Evolutionary conservation across 768 basidiomycete species (phyloP), one percentile per base, ranked within the genome.

Genomic region (Lactarius psammicola): DNA sequence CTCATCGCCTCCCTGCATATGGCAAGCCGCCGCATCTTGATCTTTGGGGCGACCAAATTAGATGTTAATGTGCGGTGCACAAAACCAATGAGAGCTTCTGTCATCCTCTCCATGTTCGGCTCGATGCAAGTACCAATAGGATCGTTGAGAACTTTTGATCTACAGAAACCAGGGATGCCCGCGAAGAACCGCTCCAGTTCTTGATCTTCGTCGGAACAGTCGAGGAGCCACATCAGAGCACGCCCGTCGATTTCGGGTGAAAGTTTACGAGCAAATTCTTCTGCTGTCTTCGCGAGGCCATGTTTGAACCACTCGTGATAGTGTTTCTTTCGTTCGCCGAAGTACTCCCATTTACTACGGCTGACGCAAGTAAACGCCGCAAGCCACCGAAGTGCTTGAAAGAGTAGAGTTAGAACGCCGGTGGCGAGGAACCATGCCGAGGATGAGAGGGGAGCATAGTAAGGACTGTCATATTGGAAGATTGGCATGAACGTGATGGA

Each of bases 401-500:
- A 51, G 23, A 40, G 40, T 40, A 40, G 40, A 40, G 17, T 18
- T 18, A 40, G 17, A 17, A 17, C 40, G 40, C 40, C 40, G 40
- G 40, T 40, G 17, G 6, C 15, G 40, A 40, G 17, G 51, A 23
- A 15, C 51, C n/a, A 28, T 11, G 28, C 10, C 51, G 28, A 53
- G 51, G 23, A 15, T 23, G 51, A 23, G 51, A 53, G 28, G 23
- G 28, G 28, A 6, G 40, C 17, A 40, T 40, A 40, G 17, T 40
- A 40, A 18, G 40, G 40, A 8, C 40, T 40, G 17, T 40, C 17
- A 18, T 40, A 40, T 40, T 17, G 40, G 40, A 40, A 7, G 40
- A 40, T 15, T 11, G 59, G 59, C 59, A 60, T 33, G 10, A 60
- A 49, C 31, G 59, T 33, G 9, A 60, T 33, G 9, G 42, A 60